phyloP scores from a whole-genome alignment of 768 basidiomycete genomes.

The Trametopsis cervina region DNA sequence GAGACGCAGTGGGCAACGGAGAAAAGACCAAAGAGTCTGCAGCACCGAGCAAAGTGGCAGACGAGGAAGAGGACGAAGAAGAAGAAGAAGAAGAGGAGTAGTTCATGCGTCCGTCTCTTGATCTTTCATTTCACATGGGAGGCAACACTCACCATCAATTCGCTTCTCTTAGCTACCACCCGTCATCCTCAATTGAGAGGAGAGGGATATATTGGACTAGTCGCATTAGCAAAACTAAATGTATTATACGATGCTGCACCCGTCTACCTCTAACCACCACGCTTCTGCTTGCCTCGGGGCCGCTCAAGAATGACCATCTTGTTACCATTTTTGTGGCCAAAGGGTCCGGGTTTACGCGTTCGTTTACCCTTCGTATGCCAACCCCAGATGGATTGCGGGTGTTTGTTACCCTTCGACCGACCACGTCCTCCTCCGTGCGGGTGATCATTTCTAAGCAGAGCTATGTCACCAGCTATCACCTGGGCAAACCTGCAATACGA shows the following conservation, averaged over 20 bases:
- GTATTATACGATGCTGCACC: neutral
- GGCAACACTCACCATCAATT: neutral
- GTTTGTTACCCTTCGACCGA: constrained; percentile 94
- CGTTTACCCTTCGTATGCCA: constrained; percentile 90
- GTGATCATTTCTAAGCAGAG: constrained; percentile 63
- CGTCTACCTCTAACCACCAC: constrained; percentile 13
- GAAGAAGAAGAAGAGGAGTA: constrained; percentile 28
- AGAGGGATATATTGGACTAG: neutral
- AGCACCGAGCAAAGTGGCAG: constrained; percentile 32
- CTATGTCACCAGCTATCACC: too few relatives aligned
- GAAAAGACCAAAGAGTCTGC: constrained; percentile 56
- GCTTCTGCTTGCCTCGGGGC: constrained; percentile 62
- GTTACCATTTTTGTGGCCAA: constrained; percentile 85
- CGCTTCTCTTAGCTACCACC: neutral
- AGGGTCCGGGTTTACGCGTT: constrained; percentile 88
- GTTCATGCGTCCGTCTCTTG: too few relatives aligned
- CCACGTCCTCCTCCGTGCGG: constrained; percentile 98
- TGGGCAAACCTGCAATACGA: too few relatives aligned
- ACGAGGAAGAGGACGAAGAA: constrained; percentile 40
- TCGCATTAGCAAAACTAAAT: neutral
- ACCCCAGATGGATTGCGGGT: constrained; percentile 88
- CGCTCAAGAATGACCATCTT: constrained; percentile 85
- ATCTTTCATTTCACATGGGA: too few relatives aligned
- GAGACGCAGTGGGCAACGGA: constrained; percentile 60
- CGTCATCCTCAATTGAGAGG: neutral